Evolutionary conservation across 2,329 filamentous ascomycete species (phyloP), one percentile per base, ranked within the genome.

Genomic region (Cladosporium sp.): DNA sequence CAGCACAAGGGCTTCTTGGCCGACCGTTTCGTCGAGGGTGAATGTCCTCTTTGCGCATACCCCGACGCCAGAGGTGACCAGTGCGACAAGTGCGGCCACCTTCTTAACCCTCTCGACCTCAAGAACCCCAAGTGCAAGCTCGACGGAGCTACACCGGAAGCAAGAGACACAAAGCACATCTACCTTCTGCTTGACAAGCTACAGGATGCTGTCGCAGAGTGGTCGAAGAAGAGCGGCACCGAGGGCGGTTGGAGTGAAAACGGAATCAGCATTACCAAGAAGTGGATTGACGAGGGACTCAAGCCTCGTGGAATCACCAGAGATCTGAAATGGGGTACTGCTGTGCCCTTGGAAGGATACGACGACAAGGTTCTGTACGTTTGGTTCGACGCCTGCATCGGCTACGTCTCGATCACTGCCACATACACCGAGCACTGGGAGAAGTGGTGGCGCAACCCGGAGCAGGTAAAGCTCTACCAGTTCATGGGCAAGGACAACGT

Each of bases 401-500:
- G 93, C 23, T 97, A 97, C 77, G 89, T 93, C n/a, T 96, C 92
- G 1, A 97, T 97, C 71, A 97, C 93, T 1, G 92, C 91, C 69
- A 93, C 88, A 72, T 96, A 96, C 78, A 97, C 93, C 5, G 85
- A 88, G 53, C 85, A 96, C 68, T 97, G 93, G 93, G 89, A 96
- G 81, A 86, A 91, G 75, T 97, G 93, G 93, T 97, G 93, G 93
- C 89, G 90, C 75, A 90, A 96, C 77, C 92, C 92, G 0, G 89
- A 96, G 53, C 85, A 96, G 37, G 93, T 97, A 57, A 86, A 90
- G 75, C 86, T 97, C 14, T 97, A 95, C 78, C 93, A 97, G 80
- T 96, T 97, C 83, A 91, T 97, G 87, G 93, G 93, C 80, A 97
- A 97, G 78, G 91, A 94, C 78, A 93, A 94, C 71, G 91, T 92